Percentiles rank a stretch among this genome's conserved stretches.
Evolutionary conservation across 202 grass and related monocot species (phyloP).

Genomic region (Musa balbisiana): DNA sequence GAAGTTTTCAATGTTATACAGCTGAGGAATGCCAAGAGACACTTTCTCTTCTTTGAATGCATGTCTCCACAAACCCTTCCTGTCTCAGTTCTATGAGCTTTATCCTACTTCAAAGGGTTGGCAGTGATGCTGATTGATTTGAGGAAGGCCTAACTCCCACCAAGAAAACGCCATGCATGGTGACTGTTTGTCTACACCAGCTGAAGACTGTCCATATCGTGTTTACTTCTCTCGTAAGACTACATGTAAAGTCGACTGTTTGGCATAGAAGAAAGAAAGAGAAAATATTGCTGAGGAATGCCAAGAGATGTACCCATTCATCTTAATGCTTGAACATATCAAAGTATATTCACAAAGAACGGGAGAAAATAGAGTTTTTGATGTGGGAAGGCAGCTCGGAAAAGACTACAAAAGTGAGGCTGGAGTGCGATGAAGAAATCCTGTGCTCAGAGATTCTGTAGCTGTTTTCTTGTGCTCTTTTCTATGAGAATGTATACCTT

Average conservation of each 20-base stretch:
- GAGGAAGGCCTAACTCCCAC: neutral
- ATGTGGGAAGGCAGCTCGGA: too few species aligned
- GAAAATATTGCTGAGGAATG: neutral
- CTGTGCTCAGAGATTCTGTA: neutral
- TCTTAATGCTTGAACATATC: too few species aligned
- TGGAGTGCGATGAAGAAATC: conserved; percentile 29
- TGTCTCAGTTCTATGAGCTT: neutral
- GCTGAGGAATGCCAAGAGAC: too few species aligned
- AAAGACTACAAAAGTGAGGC: neutral
- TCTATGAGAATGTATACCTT: neutral
- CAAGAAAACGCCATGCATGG: neutral
- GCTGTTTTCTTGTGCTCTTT: neutral
- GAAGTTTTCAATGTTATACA: neutral
- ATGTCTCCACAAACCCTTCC: neutral
- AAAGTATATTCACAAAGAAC: neutral
- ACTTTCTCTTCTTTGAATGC: conserved; percentile 4
- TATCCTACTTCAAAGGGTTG: neutral
- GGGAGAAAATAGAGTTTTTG: neutral
- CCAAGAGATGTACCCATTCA: too few species aligned
- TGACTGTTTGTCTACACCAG: neutral
- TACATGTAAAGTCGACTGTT: neutral
- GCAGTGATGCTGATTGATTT: neutral
- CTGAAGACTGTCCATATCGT: neutral
- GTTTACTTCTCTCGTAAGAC: neutral
- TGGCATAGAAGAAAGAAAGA: neutral